phyloP scores from a whole-genome alignment of 2,329 filamentous ascomycete species.

The Penicillium brevicompactum region DNA sequence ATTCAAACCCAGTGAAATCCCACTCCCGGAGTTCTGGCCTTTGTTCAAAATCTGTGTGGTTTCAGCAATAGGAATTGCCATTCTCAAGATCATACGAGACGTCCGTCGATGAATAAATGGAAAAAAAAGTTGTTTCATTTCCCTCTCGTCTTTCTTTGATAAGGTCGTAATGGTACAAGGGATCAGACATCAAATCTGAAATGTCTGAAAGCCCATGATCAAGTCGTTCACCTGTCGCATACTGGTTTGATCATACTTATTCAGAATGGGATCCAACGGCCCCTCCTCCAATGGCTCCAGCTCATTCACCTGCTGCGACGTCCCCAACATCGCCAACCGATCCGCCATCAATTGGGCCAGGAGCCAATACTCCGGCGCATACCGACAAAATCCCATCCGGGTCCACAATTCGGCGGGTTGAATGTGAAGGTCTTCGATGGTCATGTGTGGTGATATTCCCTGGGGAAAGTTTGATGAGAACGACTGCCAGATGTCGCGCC shows the following conservation, averaged over 20 bases:
- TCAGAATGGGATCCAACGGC: slow-evolving; percentile 31
- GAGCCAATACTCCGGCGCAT: slow-evolving; percentile 41
- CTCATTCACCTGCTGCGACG: slow-evolving; percentile 3
- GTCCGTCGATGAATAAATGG: not conserved
- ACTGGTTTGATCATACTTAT: slow-evolving; percentile 44
- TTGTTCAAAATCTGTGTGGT: not conserved
- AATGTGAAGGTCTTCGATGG: slow-evolving; percentile 12
- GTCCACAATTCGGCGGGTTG: slow-evolving; percentile 34
- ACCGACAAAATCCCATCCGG: slow-evolving; percentile 37
- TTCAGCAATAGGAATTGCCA: slow-evolving; percentile 5
- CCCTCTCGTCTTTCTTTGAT: not conserved
- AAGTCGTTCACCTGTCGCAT: slow-evolving; percentile 45
- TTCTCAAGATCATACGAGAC: slow-evolving; percentile 5
- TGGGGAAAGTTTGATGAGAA: slow-evolving; percentile 7
- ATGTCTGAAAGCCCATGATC: slow-evolving; percentile 39
- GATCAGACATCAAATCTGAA: slow-evolving; percentile 23
- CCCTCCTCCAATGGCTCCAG: slow-evolving; percentile 9
- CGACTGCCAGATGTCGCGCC: slow-evolving; percentile 26
- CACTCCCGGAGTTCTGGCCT: not conserved
- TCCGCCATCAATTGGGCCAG: slow-evolving; percentile 36
- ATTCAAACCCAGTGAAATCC: not conserved
- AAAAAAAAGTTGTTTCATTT: not conserved
- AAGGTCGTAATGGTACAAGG: not conserved
- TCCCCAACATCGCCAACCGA: slow-evolving; percentile 21
- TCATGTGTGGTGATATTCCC: slow-evolving; percentile 8